phyloP scores from a whole-genome alignment of 176 grass and related monocot genomes.

The Poa annua region DNA sequence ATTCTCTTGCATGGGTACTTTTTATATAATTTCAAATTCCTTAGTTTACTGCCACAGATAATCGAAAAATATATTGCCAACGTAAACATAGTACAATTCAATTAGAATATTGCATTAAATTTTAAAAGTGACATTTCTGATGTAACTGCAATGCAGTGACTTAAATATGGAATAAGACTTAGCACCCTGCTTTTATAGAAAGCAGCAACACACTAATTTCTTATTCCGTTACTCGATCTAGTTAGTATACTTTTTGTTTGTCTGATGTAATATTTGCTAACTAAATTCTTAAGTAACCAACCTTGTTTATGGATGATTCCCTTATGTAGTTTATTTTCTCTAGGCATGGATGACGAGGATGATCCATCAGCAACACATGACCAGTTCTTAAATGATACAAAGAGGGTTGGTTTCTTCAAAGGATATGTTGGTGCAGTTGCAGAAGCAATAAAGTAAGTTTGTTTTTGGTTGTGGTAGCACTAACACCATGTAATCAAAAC shows the following conservation, averaged over 20 bases:
- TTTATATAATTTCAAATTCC: background rate
- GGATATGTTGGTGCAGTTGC: slow-evolving; percentile 70
- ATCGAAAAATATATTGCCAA: no score
- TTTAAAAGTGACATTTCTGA: no score
- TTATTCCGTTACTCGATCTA: background rate
- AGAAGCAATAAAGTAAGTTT: slow-evolving; percentile 74
- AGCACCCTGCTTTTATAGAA: no score
- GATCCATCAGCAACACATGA: slow-evolving; percentile 53
- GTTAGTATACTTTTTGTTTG: background rate
- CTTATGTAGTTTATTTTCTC: slow-evolving; percentile 30
- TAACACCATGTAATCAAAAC: slow-evolving; percentile 1
- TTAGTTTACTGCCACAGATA: no score
- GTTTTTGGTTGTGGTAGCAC: background rate
- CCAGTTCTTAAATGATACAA: slow-evolving; percentile 75
- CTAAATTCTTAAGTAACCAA: background rate
- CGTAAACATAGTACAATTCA: no score
- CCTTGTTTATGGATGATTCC: slow-evolving; percentile 5
- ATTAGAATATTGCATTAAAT: no score
- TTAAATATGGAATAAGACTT: no score
- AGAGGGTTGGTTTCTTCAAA: slow-evolving; percentile 81
- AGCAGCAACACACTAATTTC: no score
- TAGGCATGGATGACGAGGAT: slow-evolving; percentile 99
- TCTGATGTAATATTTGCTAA: slow-evolving; percentile 10
- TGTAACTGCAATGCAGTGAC: no score
- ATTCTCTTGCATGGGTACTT: background rate